Evolutionary conservation across 1,139 yeast species (phyloP).

Genomic region (Pneumocystis murina): DNA sequence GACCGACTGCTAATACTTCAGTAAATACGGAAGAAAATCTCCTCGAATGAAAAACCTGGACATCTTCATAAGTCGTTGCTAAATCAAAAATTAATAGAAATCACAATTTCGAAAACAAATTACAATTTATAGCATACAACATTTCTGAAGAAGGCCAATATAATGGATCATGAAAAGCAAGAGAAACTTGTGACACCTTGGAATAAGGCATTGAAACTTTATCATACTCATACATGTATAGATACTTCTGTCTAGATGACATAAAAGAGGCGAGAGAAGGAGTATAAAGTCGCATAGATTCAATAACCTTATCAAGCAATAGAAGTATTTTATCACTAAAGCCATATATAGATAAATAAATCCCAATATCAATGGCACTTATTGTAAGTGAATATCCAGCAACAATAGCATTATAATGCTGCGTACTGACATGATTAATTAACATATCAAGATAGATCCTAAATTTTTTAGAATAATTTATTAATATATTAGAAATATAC

Average conservation of each 20-base stretch:
- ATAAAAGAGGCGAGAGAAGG: not conserved
- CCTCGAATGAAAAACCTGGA: not conserved
- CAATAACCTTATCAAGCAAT: not conserved
- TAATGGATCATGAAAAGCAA: too few relatives aligned
- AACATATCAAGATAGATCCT: not conserved
- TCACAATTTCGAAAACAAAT: not conserved
- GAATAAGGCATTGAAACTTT: too few relatives aligned
- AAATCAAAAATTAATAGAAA: not conserved
- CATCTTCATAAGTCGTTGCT: not conserved
- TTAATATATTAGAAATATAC: not conserved
- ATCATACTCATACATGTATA: too few relatives aligned
- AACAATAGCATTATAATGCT: not conserved
- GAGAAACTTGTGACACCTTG: too few relatives aligned
- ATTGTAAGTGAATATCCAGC: too few relatives aligned
- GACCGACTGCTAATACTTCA: not conserved
- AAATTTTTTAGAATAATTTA: not conserved
- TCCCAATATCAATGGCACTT: not conserved
- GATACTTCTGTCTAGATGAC: too few relatives aligned
- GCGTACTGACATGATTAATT: not conserved
- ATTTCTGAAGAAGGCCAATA: too few relatives aligned
- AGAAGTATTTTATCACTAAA: not conserved
- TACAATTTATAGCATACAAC: not conserved
- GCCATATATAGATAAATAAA: not conserved
- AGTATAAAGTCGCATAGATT: not conserved
- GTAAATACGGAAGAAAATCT: not conserved